Evolutionary conservation across 2,329 filamentous ascomycete genomes (phyloP), one percentile per base, ranked within the genome.

Genomic region (Alternaria hordeiaustralica): DNA sequence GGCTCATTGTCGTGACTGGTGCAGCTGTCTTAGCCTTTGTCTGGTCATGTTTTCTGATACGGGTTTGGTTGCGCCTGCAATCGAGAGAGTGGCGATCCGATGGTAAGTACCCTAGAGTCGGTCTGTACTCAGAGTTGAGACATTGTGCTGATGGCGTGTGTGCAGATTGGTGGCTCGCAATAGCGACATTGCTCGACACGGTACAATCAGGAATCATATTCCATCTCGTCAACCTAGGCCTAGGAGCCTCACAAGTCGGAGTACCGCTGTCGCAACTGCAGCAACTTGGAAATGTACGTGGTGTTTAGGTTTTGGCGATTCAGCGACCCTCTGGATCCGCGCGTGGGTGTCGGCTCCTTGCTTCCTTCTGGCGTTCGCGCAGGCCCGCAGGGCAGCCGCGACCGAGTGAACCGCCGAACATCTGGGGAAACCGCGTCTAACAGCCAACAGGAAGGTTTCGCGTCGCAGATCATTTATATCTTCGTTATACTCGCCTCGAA

Each of bases 1-100:
- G 75, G n/a, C 63, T 79, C n/a, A 68, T 79, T 9, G 70, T 76
- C 9, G 72, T 78, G 26, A 73, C 73, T 0, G 74, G 72, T 18
- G 73, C 68, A 11, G 60, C 67, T 4, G 74, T 72, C 5, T 51
- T 77, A 23, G 70, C 71, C 7, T 79, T 78, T 60, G 70, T 78
- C 11, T 71, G 71, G 67, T 64, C 66, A 1, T 79, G 76, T 53
- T 72, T 74, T 13, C 26, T 74, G 28, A 77, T 79, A 4, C 70
- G 77, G 23, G 55, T 75, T 44, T 78, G 72, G 68, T 54, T 78
- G 51, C 72, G 75, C n/a, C 54, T 57, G 9, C 67, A 72, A 36
- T 67, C 69, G 4, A 70, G 70, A 25, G 72, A 78, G 28, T 79
- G 76, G 77, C 74, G 68, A 58, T 67, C 69, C 30, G 77, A 79